Evolutionary conservation across 2,329 filamentous ascomycete genomes (phyloP).

Genomic region (Didymella arachidicola): DNA sequence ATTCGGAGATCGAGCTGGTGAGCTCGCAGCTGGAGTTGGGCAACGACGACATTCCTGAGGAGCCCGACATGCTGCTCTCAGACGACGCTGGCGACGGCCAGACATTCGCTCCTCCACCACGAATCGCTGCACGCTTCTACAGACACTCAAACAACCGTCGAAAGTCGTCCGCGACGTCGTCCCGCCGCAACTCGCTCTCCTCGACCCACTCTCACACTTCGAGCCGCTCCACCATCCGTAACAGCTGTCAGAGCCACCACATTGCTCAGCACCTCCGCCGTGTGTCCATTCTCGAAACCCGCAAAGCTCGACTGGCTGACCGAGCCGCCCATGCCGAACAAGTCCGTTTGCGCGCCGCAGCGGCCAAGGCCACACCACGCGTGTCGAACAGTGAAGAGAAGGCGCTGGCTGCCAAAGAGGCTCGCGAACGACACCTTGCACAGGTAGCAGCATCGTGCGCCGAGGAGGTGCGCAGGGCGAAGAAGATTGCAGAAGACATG

Average conservation of each 20-base stretch:
- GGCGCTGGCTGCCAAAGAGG: constrained; percentile 77
- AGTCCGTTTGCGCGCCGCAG: constrained; percentile 76
- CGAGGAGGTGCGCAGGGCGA: constrained; percentile 82
- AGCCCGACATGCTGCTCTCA: constrained; percentile 52
- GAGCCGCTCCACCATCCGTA: constrained; percentile 60
- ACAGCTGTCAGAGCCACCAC: constrained; percentile 74
- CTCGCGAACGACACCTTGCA: constrained; percentile 79
- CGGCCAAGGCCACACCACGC: constrained; percentile 74
- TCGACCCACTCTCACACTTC: constrained; percentile 77
- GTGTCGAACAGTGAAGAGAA: constrained; percentile 75
- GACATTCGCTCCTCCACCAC: constrained; percentile 72
- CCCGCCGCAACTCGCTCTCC: constrained; percentile 80
- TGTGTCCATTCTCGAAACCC: constrained; percentile 80
- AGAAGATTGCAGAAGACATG: constrained; percentile 81
- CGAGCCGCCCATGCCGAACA: constrained; percentile 84
- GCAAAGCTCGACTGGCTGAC: constrained; percentile 80
- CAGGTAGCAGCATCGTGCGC: constrained; percentile 83
- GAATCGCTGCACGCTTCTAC: constrained; percentile 81
- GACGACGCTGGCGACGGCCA: constrained; percentile 50
- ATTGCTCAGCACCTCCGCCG: constrained; percentile 81
- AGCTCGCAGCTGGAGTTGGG: constrained; percentile 38
- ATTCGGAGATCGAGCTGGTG: constrained; percentile 45
- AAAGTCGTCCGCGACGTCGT: constrained; percentile 79
- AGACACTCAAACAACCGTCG: constrained; percentile 69
- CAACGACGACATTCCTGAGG: constrained; percentile 53